phyloP scores from a whole-genome alignment of 768 basidiomycete genomes.

The Termitomyces sp. region DNA sequence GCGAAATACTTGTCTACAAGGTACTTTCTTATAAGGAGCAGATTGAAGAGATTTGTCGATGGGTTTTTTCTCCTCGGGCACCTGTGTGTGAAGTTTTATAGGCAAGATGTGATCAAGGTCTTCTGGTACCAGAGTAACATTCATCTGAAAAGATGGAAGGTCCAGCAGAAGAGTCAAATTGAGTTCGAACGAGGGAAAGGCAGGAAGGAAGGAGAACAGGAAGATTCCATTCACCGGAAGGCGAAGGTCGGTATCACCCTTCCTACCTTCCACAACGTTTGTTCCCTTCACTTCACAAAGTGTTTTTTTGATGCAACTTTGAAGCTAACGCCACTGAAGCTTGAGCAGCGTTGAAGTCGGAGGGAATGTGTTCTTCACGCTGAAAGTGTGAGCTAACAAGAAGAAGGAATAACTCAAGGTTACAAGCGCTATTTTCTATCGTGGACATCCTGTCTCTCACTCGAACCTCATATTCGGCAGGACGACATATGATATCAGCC shows the following conservation, averaged over 20 bases:
- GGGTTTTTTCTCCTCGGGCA: background rate
- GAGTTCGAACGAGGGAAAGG: background rate
- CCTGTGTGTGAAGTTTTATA: too few species aligned
- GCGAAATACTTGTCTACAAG: background rate
- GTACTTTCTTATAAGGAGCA: background rate
- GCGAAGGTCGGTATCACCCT: background rate
- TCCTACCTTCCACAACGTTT: background rate
- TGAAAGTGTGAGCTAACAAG: background rate
- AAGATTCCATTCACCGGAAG: background rate
- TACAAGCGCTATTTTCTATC: background rate
- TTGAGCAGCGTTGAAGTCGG: background rate
- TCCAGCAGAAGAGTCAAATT: background rate
- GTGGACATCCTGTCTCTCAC: background rate
- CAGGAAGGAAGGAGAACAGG: background rate
- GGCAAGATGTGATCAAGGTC: background rate
- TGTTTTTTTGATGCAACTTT: background rate
- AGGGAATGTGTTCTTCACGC: background rate
- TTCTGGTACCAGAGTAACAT: background rate
- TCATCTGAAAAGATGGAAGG: too few species aligned
- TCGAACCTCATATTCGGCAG: background rate
- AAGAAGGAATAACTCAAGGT: too few species aligned
- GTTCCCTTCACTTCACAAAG: background rate
- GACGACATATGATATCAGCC: background rate
- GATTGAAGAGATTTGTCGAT: background rate
- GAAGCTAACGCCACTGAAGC: background rate